Conservation (phyloP, 208 protist genomes). For the Leishmania turanica region DNA sequence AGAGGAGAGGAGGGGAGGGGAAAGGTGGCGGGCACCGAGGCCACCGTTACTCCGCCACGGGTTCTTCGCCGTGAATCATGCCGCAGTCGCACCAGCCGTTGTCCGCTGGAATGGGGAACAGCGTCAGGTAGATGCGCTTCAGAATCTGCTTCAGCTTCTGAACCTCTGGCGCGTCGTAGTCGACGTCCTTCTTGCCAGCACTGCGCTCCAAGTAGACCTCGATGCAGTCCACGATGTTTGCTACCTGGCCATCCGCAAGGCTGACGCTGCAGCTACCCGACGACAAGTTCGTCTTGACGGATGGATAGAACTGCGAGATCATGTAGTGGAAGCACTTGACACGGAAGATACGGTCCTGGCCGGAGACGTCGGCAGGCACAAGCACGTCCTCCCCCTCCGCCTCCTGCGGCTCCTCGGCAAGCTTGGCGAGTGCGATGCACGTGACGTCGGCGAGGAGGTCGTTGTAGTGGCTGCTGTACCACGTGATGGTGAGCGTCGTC, state of each 20-base stretch:
- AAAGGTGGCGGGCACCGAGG: background rate
- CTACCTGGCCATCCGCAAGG: slow-evolving; percentile 74
- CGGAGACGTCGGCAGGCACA: slow-evolving; percentile 77
- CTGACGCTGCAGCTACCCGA: slow-evolving; percentile 67
- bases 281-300: slow-evolving; percentile 76
- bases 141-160: slow-evolving; percentile 76
- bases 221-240: slow-evolving; percentile 82
- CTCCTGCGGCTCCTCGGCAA: slow-evolving; percentile 64
- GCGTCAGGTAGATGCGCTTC: slow-evolving; percentile 89
- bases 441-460: slow-evolving; percentile 91
- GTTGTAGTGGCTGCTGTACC: slow-evolving; percentile 83
- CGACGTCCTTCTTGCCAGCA: slow-evolving; percentile 43
- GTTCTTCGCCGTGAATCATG: slow-evolving; percentile 78
- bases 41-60: slow-evolving; percentile 34
- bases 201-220: slow-evolving; percentile 76
- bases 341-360: slow-evolving; percentile 86
- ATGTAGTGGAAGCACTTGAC: slow-evolving; percentile 94
- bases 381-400: slow-evolving; percentile 49
- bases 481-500: slow-evolving; percentile 88
- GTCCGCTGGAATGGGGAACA: slow-evolving; percentile 91
- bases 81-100: slow-evolving; percentile 92
- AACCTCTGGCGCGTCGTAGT: slow-evolving; percentile 62
- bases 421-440: slow-evolving; percentile 83
- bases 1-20: background rate
- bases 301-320: slow-evolving; percentile 88